Evolutionary conservation across 139 green algal genomes (phyloP).

Genomic region (Chlamydomonas schloesseri): DNA sequence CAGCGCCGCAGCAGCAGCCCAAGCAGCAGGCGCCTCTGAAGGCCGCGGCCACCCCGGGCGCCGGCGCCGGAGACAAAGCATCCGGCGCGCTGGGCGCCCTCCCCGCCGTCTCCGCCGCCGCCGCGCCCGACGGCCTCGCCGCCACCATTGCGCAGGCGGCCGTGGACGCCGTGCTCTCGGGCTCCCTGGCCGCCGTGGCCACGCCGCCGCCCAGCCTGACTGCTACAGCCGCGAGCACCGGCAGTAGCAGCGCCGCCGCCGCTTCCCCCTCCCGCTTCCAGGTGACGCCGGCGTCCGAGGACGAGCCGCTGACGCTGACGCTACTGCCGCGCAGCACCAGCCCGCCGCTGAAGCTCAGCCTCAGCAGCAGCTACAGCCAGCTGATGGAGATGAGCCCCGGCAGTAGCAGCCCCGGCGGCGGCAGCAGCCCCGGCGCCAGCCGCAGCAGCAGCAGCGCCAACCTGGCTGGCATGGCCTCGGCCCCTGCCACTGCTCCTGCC

Average conservation of each 20-base stretch:
- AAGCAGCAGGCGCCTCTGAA: neutral
- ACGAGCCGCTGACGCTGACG: neutral
- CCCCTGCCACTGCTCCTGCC: no score
- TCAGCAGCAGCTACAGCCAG: constrained; percentile 1
- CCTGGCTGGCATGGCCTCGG: neutral
- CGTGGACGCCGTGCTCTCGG: neutral
- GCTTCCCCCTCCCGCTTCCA: neutral
- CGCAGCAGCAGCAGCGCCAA: neutral
- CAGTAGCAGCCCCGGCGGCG: neutral
- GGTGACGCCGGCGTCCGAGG: neutral
- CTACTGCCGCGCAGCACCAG: neutral
- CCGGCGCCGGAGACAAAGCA: no score
- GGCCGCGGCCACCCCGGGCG: no score
- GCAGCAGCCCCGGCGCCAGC: neutral
- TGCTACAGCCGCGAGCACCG: neutral
- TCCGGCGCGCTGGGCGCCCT: no score
- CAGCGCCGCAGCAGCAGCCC: neutral
- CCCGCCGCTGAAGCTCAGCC: constrained; percentile 34
- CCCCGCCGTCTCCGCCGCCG: no score
- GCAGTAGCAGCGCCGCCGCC: neutral
- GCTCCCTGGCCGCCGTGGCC: no score
- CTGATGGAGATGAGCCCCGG: constrained; percentile 22
- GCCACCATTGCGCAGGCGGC: neutral
- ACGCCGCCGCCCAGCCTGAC: no score
- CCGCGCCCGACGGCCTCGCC: neutral